A percentile compares a stretch with the other conserved stretches of the same genome.
Evolutionary conservation across 805 yeast genomes (phyloP).

Genomic region (Candida alai): DNA sequence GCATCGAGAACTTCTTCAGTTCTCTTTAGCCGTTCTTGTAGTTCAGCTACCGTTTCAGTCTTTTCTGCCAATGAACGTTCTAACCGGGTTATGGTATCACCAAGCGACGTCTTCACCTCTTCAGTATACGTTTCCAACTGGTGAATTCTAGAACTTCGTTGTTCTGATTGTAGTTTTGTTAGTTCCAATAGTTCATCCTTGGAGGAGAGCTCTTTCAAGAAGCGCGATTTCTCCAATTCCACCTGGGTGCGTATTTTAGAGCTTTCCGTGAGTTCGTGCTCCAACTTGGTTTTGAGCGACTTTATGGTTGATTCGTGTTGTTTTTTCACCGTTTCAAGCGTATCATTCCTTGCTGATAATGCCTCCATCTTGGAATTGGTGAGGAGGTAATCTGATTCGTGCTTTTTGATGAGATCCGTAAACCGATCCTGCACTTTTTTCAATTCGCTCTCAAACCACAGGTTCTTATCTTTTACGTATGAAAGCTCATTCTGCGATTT

Average conservation of each 20-base stretch:
- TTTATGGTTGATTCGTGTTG: slow-evolving; percentile 42
- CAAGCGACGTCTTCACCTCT: slow-evolving; percentile 36
- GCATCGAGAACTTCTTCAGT: slow-evolving; percentile 40
- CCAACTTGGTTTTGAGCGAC: slow-evolving; percentile 41
- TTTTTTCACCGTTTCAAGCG: slow-evolving; percentile 32
- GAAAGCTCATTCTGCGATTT: slow-evolving; percentile 31
- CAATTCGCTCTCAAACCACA: slow-evolving; percentile 40
- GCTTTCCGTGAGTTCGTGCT: slow-evolving; percentile 18
- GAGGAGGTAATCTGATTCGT: slow-evolving; percentile 32
- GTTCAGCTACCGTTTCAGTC: slow-evolving; percentile 28
- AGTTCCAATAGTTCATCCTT: slow-evolving; percentile 61
- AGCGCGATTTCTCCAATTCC: slow-evolving; percentile 46
- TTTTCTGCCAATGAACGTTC: slow-evolving; percentile 31
- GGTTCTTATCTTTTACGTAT: slow-evolving; percentile 31
- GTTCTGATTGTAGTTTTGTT: slow-evolving; percentile 49
- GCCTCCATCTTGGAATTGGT: slow-evolving; percentile 27
- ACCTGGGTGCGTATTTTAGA: slow-evolving; percentile 21
- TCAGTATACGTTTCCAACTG: slow-evolving; percentile 50
- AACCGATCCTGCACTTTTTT: slow-evolving; percentile 30
- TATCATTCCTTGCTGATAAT: slow-evolving; percentile 21
- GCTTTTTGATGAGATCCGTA: slow-evolving; percentile 35
- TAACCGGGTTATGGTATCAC: slow-evolving; percentile 29
- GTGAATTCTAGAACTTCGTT: slow-evolving; percentile 47
- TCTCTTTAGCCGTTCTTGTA: slow-evolving; percentile 34
- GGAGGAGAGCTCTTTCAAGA: slow-evolving; percentile 35